These are phyloP conservation scores for Aspergillus oerlinghausenensis DNA, from an alignment of 2,329 filamentous ascomycete genomes.

Conservation along the genomic window DNA sequence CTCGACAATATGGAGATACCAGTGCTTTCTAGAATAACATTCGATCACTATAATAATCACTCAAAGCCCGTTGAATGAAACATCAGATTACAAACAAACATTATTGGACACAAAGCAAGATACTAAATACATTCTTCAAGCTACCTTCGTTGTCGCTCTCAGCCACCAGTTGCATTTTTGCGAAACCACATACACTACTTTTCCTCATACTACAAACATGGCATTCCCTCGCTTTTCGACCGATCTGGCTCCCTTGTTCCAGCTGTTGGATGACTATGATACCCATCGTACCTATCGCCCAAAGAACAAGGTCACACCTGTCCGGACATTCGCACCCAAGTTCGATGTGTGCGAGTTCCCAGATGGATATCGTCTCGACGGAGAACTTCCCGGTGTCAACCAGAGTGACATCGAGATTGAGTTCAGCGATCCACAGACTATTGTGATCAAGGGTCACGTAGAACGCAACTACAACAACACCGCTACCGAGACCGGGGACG, in stretches of 20 bases:
- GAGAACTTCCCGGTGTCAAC: constrained; percentile 42
- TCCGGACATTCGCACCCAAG: constrained; percentile 33
- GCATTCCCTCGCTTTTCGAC: constrained; percentile 32
- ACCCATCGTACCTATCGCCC: constrained; percentile 25
- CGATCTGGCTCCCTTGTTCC: constrained; percentile 40
- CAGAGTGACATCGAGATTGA: constrained; percentile 44
- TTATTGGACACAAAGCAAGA: constrained; percentile 1
- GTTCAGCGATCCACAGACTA: constrained; percentile 42
- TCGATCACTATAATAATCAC: constrained; percentile 10
- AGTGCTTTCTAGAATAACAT: constrained; percentile 14
- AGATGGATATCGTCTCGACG: constrained; percentile 41
- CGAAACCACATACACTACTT: not conserved
- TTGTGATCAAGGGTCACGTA: constrained; percentile 40
- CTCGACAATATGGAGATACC: constrained; percentile 2
- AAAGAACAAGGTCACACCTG: constrained; percentile 10
- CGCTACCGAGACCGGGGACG: constrained; percentile 14
- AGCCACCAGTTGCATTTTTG: not conserved
- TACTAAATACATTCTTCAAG: not conserved
- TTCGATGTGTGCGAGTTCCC: constrained; percentile 44
- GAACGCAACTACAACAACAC: constrained; percentile 29
- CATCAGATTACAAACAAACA: constrained; percentile 1
- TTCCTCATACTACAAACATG: constrained; percentile 26
- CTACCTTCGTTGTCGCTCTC: not conserved
- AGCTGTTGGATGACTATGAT: constrained; percentile 40
- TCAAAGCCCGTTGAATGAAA: not conserved